These are phyloP conservation scores for Limonium bicolor DNA, from an alignment of 148 eudicot genomes.

Conservation along the genomic window DNA sequence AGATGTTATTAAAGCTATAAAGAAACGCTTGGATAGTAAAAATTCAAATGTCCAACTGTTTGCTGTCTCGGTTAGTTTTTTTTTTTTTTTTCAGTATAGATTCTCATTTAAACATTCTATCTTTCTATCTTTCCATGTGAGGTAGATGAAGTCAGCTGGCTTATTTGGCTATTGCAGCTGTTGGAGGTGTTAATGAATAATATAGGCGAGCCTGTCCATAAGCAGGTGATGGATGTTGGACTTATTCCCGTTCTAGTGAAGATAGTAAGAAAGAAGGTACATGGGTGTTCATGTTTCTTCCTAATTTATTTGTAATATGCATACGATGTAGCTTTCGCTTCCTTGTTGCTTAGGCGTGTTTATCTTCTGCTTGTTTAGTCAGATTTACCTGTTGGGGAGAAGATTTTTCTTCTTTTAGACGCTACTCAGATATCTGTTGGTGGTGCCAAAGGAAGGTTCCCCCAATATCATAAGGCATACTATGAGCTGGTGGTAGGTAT, in stretches of 20 bases:
- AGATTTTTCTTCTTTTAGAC: conserved; percentile 83
- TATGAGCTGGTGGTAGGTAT: conserved; percentile 84
- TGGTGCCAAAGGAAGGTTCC: conserved; percentile 70
- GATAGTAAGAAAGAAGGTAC: conserved; percentile 92
- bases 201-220: conserved; percentile 79
- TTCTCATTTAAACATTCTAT: too few relatives aligned
- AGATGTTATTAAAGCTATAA: too few relatives aligned
- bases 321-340: too few relatives aligned
- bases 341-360: too few relatives aligned
- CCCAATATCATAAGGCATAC: conserved; percentile 78
- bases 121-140: too few relatives aligned
- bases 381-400: conserved; percentile 71
- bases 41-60: conserved; percentile 53
- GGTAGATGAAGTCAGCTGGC: too few relatives aligned
- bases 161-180: conserved; percentile 34
- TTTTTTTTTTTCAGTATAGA: too few relatives aligned
- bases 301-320: too few relatives aligned
- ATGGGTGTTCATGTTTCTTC: neutral
- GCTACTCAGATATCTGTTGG: conserved; percentile 92
- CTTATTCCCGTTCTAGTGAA: conserved; percentile 60
- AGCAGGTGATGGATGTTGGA: conserved; percentile 73
- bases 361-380: conserved; percentile 65
- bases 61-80: conserved; percentile 56
- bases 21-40: conserved; percentile 77
- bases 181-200: conserved; percentile 89